A percentile compares a stretch with the other conserved stretches of the same genome.
These are phyloP conservation scores for Lactifluus subvellereus DNA, from an alignment of 768 basidiomycete genomes.

Conservation along the genomic window DNA sequence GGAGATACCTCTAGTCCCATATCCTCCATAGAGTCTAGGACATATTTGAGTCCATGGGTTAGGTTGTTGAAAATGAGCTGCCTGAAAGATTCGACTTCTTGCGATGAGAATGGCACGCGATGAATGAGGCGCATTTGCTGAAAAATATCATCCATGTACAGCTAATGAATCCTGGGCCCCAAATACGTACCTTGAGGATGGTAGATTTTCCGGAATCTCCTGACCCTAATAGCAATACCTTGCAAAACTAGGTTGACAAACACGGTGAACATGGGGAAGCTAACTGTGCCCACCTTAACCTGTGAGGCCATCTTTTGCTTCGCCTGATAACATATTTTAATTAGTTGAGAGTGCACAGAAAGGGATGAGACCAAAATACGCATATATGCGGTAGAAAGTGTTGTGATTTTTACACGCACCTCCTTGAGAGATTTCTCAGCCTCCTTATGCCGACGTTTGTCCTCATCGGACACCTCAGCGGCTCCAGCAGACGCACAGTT, in stretches of 20 bases:
- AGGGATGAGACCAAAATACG: not conserved
- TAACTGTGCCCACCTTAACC: conserved; percentile 55
- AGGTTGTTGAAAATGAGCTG: conserved; percentile 93
- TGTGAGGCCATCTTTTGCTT: conserved; percentile 51
- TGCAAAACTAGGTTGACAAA: not conserved
- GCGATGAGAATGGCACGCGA: conserved; percentile 69
- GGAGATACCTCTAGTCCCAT: conserved; percentile 72
- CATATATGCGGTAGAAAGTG: conserved; percentile 13
- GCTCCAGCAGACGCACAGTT: conserved; percentile 49
- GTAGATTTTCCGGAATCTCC: conserved; percentile 95
- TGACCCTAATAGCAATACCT: conserved; percentile 87
- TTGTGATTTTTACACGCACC: conserved; percentile 36
- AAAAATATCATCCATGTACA: conserved; percentile 8
- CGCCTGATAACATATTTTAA: conserved; percentile 10
- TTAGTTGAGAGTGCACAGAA: not conserved
- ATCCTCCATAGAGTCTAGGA: conserved; percentile 86
- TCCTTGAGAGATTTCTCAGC: conserved; percentile 77
- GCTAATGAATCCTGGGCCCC: not conserved
- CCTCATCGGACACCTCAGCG: conserved; percentile 61
- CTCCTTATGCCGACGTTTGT: conserved; percentile 56
- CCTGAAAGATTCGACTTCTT: conserved; percentile 84
- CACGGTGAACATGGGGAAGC: not conserved
- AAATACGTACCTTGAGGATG: conserved; percentile 61
- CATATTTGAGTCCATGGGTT: conserved; percentile 73
- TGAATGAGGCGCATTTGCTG: conserved; percentile 98